phyloP scores from a whole-genome alignment of 1,284 basidiomycete species.

The Moesziomyces parantarcticus region DNA sequence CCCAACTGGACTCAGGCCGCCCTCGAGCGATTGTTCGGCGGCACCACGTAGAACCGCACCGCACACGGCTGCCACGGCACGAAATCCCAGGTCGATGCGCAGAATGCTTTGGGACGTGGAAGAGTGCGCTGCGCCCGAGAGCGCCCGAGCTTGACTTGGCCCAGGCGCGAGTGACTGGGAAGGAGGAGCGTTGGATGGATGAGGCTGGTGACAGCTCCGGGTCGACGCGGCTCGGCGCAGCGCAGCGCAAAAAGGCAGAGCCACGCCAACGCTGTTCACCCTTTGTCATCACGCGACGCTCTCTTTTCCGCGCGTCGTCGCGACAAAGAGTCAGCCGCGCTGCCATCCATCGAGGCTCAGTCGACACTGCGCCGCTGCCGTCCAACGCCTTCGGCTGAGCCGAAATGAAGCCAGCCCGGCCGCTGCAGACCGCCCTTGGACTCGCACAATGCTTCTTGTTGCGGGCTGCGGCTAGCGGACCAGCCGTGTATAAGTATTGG shows the following conservation, averaged over 20 bases:
- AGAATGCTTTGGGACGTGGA: too few relatives aligned
- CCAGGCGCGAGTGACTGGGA: too few relatives aligned
- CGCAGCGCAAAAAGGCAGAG: not conserved
- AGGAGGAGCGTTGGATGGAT: too few relatives aligned
- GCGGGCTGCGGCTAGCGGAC: not conserved
- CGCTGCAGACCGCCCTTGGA: too few relatives aligned
- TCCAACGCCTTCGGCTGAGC: not conserved
- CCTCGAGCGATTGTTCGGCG: constrained; percentile 9
- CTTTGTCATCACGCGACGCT: constrained; percentile 46
- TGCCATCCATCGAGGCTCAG: not conserved
- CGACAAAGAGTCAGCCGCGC: too few relatives aligned
- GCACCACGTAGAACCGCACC: constrained; percentile 1
- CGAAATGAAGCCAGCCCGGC: not conserved
- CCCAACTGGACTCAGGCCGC: constrained; percentile 19
- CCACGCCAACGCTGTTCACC: constrained; percentile 1
- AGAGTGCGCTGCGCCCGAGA: too few relatives aligned
- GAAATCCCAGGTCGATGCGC: too few relatives aligned
- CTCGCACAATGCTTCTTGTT: not conserved
- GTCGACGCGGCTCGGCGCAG: too few relatives aligned
- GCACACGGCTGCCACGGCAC: too few relatives aligned
- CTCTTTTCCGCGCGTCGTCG: not conserved
- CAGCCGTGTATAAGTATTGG: not conserved
- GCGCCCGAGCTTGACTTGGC: too few relatives aligned
- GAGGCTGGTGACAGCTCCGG: not conserved
- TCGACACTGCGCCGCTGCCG: not conserved